A percentile compares a stretch with the other conserved stretches of the same genome.
Evolutionary conservation across 2,329 filamentous ascomycete genomes (phyloP).

Genomic region (Rutstroemia sp.): DNA sequence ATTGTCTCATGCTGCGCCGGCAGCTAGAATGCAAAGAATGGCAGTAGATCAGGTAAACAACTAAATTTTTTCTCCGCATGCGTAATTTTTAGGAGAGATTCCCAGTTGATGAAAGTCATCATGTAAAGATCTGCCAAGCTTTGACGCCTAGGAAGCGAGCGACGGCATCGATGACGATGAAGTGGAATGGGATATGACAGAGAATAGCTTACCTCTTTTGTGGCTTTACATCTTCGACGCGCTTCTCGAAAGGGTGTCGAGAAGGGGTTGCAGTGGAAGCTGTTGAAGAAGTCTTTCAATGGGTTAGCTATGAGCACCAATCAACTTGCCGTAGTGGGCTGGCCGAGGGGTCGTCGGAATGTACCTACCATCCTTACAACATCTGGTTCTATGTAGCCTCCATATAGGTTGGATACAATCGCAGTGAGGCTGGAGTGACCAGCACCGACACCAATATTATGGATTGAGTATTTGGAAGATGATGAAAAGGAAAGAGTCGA

Average conservation of each 20-base stretch:
- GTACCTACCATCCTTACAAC: conserved; percentile 26
- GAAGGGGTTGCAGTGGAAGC: conserved; percentile 61
- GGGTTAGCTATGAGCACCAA: not conserved
- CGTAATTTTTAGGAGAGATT: conserved; percentile 95
- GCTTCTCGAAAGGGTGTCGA: conserved; percentile 58
- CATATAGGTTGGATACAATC: conserved; percentile 13
- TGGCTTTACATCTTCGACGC: conserved; percentile 75
- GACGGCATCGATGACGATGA: not conserved
- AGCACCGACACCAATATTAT: conserved; percentile 19
- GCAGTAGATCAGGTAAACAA: conserved; percentile 59
- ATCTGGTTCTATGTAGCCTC: conserved; percentile 15
- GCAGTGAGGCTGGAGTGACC: conserved; percentile 22
- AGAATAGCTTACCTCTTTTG: conserved; percentile 70
- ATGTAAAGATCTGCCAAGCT: conserved; percentile 36
- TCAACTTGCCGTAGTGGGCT: not conserved
- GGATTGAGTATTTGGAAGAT: not conserved
- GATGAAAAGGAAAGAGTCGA: conserved; percentile 3
- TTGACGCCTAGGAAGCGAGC: conserved; percentile 2
- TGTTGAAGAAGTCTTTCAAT: conserved; percentile 27
- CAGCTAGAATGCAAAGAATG: conserved; percentile 2
- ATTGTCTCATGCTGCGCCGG: not conserved
- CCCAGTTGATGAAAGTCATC: conserved; percentile 93
- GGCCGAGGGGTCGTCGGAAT: conserved; percentile 5
- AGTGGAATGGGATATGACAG: conserved; percentile 6
- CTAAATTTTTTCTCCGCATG: conserved; percentile 87